These are phyloP conservation scores for Saccharum officinarum DNA, from an alignment of 176 grass and related monocot species.

Conservation along the genomic window DNA sequence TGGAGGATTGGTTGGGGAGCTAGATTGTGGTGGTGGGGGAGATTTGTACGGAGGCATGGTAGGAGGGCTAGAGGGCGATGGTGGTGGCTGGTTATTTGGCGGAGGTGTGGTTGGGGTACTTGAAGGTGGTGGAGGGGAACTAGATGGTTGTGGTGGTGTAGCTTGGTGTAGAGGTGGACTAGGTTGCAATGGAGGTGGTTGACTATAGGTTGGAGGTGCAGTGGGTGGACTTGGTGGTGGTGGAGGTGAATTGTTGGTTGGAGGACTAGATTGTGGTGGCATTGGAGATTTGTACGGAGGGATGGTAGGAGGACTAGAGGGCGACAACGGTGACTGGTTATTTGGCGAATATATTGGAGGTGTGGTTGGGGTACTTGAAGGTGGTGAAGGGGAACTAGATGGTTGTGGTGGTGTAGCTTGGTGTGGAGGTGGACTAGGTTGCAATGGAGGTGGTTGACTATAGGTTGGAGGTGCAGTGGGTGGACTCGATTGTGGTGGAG, in stretches of 20 bases:
- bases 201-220: not conserved
- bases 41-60: not conserved
- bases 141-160: not conserved
- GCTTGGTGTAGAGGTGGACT: not conserved
- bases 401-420: no score
- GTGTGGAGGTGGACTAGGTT: no score
- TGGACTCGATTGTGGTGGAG: no score
- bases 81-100: not conserved
- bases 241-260: not conserved
- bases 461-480: no score
- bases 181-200: not conserved
- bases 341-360: not conserved
- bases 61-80: not conserved
- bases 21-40: not conserved
- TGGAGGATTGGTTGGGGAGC: not conserved
- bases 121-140: not conserved
- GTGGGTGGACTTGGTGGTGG: not conserved
- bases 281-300: not conserved
- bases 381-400: not conserved
- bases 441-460: no score
- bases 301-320: not conserved
- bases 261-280: not conserved
- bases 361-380: not conserved
- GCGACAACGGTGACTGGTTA: not conserved
- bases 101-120: not conserved